Percentiles rank a stretch among this genome's conserved stretches.
phyloP scores from a whole-genome alignment of 768 basidiomycete species.

The Botryobasidium botryosum region DNA sequence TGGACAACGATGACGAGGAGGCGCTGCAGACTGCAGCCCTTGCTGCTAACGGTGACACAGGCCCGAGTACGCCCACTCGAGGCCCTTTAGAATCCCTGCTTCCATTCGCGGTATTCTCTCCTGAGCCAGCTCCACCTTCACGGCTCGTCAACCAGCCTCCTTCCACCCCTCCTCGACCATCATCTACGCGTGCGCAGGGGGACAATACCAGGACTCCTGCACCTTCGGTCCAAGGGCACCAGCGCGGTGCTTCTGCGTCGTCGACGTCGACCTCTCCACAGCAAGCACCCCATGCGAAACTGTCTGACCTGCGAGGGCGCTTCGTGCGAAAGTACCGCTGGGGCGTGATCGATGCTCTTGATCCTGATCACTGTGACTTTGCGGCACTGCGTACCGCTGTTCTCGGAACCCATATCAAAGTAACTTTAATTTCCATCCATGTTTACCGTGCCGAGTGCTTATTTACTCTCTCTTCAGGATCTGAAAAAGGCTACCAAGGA shows the following conservation, averaged over 20 bases:
- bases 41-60: constrained; percentile 36
- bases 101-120: constrained; percentile 68
- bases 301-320: constrained; percentile 37
- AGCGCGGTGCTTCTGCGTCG: constrained; percentile 15
- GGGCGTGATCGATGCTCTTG: constrained; percentile 76
- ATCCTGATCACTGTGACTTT: constrained; percentile 80
- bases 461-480: constrained; percentile 28
- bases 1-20: constrained; percentile 9
- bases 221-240: constrained; percentile 2
- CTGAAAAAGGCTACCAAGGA: constrained; percentile 73
- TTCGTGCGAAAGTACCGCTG: constrained; percentile 70
- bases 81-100: constrained; percentile 52
- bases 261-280: constrained; percentile 9
- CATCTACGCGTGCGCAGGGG: background rate
- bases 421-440: constrained; percentile 21
- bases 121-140: constrained; percentile 27
- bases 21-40: constrained; percentile 24
- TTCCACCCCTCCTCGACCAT: too few relatives aligned
- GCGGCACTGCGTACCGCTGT: constrained; percentile 68
- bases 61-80: constrained; percentile 49
- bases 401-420: constrained; percentile 73
- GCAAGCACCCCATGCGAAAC: constrained; percentile 9
- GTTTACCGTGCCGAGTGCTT: background rate
- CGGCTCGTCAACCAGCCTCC: too few relatives aligned
- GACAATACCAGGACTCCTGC: background rate